These are phyloP conservation scores for Coemansia sp. DNA, from an alignment of 192 early-diverging fungal species.

Conservation along the genomic window DNA sequence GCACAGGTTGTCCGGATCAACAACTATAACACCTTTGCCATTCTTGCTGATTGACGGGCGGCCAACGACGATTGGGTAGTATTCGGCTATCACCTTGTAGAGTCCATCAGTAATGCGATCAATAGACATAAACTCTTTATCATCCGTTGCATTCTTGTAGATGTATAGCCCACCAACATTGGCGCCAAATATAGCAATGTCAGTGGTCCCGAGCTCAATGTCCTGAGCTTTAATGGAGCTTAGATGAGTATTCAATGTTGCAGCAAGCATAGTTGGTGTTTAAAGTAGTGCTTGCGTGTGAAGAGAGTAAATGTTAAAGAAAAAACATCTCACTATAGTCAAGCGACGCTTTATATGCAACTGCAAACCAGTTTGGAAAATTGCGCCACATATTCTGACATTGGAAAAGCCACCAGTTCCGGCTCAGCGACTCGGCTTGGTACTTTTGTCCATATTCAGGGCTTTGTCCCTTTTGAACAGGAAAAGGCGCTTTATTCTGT, in stretches of 20 bases:
- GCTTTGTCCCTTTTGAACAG: background rate
- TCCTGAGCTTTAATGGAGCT: conserved; percentile 30
- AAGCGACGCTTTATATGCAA: background rate
- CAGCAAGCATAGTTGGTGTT: conserved; percentile 8
- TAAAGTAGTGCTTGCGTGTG: no score
- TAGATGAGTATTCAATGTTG: background rate
- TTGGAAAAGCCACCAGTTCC: background rate
- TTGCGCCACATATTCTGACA: background rate
- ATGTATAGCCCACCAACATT: conserved; percentile 30
- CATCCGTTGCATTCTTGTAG: conserved; percentile 17
- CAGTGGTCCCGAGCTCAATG: conserved; percentile 32
- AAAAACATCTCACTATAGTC: background rate
- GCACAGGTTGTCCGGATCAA: conserved; percentile 35
- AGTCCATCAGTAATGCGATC: conserved; percentile 31
- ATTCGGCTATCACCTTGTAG: conserved; percentile 30
- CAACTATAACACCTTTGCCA: conserved; percentile 26
- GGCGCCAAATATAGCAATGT: conserved; percentile 35
- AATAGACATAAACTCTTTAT: conserved; percentile 29
- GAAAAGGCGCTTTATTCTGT: background rate
- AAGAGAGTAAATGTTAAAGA: no score
- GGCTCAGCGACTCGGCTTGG: conserved; percentile 5
- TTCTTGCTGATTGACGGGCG: conserved; percentile 22
- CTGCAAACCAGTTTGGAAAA: background rate
- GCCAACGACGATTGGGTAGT: conserved; percentile 44
- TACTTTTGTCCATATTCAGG: background rate